A percentile compares a stretch with the other conserved stretches of the same genome.
Conservation (phyloP, 495 filamentous ascomycete genomes). For the Lineolata rhizophorae region DNA sequence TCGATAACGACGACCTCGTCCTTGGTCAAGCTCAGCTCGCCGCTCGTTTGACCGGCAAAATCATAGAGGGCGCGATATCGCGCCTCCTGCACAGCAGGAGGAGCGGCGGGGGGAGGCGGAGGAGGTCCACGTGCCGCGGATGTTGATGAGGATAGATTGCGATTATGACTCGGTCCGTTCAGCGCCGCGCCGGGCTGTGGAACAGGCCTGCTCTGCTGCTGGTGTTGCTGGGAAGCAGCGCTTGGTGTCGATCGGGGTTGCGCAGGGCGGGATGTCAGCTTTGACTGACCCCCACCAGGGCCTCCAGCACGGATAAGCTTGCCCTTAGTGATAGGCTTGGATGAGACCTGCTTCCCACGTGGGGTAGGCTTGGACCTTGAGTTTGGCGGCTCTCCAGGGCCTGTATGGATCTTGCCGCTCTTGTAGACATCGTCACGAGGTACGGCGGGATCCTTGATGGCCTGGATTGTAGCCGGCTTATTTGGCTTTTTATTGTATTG, state of each 20-base stretch:
- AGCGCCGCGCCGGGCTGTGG: conserved; percentile 28
- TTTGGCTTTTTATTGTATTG: conserved; percentile 98
- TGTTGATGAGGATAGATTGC: conserved; percentile 24
- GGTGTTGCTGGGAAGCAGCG: conserved; percentile 1
- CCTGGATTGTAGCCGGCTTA: conserved; percentile 72
- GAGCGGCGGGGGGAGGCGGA: conserved; percentile 44
- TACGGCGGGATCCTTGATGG: conserved; percentile 61
- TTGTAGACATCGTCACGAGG: conserved; percentile 69
- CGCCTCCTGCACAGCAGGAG: conserved; percentile 44
- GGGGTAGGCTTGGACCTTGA: conserved; percentile 73
- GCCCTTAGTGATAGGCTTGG: conserved; percentile 74
- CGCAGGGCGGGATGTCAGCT: conserved; percentile 28
- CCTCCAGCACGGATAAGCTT: conserved; percentile 81
- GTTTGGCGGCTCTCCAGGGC: conserved; percentile 59
- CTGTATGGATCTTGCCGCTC: conserved; percentile 73
- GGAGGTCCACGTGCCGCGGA: conserved; percentile 42
- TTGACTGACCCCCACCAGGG: conserved; percentile 59
- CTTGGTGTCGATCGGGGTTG: conserved; percentile 15
- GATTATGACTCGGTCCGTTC: conserved; percentile 24
- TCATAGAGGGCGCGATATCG: conserved; percentile 73
- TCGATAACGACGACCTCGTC: conserved; percentile 70
- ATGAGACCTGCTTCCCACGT: conserved; percentile 58
- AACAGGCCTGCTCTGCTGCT: conserved; percentile 10
- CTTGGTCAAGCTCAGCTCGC: conserved; percentile 53
- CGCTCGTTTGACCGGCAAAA: conserved; percentile 55